These are phyloP conservation scores for Ceratocystis papillata DNA, from an alignment of 2,329 filamentous ascomycete genomes.

Conservation along the genomic window DNA sequence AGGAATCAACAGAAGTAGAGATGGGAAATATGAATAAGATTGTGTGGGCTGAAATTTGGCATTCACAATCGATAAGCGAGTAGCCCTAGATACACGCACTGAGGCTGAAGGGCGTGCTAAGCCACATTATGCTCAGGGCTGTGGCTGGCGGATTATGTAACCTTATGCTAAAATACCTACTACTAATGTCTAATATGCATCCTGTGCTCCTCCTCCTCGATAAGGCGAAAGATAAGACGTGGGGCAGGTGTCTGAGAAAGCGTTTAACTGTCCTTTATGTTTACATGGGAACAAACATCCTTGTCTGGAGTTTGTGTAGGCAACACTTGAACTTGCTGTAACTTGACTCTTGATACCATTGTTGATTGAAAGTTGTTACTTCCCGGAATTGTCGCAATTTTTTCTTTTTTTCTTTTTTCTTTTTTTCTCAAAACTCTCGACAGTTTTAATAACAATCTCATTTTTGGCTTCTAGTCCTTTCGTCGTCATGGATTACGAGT, in stretches of 20 bases:
- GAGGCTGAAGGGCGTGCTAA: conserved; percentile 3
- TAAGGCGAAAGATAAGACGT: conserved; percentile 13
- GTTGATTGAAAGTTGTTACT: neutral
- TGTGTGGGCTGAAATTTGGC: conserved; percentile 19
- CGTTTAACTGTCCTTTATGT: conserved; percentile 19
- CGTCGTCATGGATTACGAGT: conserved; percentile 72
- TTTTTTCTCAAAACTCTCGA: neutral
- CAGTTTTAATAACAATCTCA: neutral
- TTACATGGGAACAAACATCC: neutral
- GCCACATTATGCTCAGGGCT: conserved; percentile 11
- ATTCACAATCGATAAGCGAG: conserved; percentile 19
- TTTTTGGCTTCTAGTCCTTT: neutral
- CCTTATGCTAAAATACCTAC: neutral
- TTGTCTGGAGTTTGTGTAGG: too few relatives aligned
- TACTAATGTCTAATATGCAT: neutral
- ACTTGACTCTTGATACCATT: neutral
- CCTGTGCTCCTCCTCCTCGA: neutral
- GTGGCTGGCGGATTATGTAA: conserved; percentile 19
- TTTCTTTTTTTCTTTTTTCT: neutral
- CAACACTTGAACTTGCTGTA: neutral
- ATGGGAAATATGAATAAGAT: conserved; percentile 20
- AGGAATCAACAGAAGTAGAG: conserved; percentile 18
- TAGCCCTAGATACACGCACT: conserved; percentile 21
- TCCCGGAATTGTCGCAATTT: neutral
- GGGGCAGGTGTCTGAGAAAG: conserved; percentile 6